Evolutionary conservation across 1,139 yeast genomes (phyloP).

Genomic region (Geotrichum carabidarum): DNA sequence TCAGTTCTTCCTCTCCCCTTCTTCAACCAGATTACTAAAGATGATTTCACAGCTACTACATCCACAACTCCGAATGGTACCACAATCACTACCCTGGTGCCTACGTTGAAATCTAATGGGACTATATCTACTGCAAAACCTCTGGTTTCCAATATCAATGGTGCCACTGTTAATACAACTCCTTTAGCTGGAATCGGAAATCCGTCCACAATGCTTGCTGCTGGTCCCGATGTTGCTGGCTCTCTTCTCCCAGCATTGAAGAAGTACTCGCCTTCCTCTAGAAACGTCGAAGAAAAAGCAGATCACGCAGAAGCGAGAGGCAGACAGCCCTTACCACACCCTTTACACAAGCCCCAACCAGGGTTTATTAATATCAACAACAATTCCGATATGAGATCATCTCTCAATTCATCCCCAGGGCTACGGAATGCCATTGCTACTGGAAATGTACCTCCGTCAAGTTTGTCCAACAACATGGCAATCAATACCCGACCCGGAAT

Average conservation of each 20-base stretch:
- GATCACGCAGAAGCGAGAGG: not conserved
- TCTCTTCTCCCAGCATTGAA: conserved; percentile 18
- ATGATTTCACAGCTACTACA: conserved; percentile 78
- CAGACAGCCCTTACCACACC: not conserved
- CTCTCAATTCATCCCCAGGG: not conserved
- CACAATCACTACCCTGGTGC: conserved; percentile 80
- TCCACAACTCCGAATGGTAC: conserved; percentile 92
- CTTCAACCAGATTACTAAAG: conserved; percentile 86
- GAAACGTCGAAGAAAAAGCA: not conserved
- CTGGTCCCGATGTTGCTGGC: conserved; percentile 20
- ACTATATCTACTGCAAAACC: conserved; percentile 25
- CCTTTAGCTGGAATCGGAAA: conserved; percentile 20
- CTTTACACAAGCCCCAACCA: not conserved
- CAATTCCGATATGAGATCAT: conserved; percentile 9
- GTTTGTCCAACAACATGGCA: no score
- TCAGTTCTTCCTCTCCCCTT: conserved; percentile 70
- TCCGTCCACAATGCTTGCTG: conserved; percentile 18
- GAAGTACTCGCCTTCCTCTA: no score
- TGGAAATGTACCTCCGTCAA: not conserved
- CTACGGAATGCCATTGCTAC: not conserved
- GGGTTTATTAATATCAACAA: not conserved
- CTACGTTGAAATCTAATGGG: conserved; percentile 44
- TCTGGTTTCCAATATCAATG: not conserved
- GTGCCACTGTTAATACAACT: conserved; percentile 10
- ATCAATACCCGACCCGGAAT: not conserved